These are phyloP conservation scores for Microdochium paspali DNA, from an alignment of 2,329 filamentous ascomycete species.

Conservation along the genomic window DNA sequence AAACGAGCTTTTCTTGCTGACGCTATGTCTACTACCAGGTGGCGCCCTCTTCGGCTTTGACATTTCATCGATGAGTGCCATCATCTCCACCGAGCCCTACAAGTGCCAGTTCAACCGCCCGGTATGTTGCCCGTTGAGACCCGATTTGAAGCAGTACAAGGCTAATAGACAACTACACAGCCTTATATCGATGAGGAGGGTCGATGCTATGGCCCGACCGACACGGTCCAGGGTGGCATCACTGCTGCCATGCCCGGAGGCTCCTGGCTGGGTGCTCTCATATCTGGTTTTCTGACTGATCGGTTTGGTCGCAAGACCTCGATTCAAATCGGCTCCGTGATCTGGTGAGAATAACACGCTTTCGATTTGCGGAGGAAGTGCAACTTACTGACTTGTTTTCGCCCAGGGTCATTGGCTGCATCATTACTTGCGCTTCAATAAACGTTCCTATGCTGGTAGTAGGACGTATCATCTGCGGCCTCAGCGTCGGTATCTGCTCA, in stretches of 20 bases:
- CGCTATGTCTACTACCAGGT: constrained; percentile 13
- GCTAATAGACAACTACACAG: not conserved
- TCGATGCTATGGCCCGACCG: constrained; percentile 39
- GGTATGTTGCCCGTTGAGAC: constrained; percentile 4
- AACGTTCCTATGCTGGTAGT: constrained; percentile 51
- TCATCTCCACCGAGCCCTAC: constrained; percentile 30
- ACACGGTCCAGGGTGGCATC: constrained; percentile 50
- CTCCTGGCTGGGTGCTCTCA: constrained; percentile 55
- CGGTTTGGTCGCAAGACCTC: constrained; percentile 35
- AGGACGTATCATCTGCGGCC: constrained; percentile 61
- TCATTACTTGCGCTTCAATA: constrained; percentile 32
- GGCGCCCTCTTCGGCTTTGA: constrained; percentile 33
- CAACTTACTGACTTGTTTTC: not conserved
- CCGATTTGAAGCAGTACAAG: not conserved
- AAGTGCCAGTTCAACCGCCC: constrained; percentile 31
- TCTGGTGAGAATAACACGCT: constrained; percentile 31
- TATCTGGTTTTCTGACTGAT: constrained; percentile 51
- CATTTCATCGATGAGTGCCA: constrained; percentile 34
- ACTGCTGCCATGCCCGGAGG: constrained; percentile 63
- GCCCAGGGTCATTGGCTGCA: constrained; percentile 36
- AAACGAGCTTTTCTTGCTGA: not conserved
- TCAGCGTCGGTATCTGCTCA: constrained; percentile 63
- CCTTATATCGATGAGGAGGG: constrained; percentile 22
- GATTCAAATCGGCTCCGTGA: constrained; percentile 38
- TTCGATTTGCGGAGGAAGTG: not conserved